Evolutionary conservation across 352 stramenopile genomes (phyloP), one percentile per base, ranked within the genome.

Genomic region (Globisporangium ultimum): DNA sequence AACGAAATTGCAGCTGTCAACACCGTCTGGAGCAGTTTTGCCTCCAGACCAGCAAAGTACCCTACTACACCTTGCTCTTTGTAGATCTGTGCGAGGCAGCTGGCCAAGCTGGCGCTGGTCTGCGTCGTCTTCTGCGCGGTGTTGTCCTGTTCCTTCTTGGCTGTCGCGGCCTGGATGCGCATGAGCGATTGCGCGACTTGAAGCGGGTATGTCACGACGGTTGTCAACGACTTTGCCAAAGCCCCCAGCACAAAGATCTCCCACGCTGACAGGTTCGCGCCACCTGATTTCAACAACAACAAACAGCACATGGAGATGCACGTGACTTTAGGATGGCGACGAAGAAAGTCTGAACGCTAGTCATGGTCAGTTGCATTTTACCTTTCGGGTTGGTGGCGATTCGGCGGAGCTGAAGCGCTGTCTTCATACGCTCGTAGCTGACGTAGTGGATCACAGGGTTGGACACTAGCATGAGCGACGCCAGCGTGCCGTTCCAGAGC

Each of bases 361-460:
- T 36, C 28, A 36, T 9, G 28, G 28, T 36, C 28, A 10, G 2
- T 9, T 36, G 8, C 28, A 36, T 10, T 5, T n/a, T 51, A 64
- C 55, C 54, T 36, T 53, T 48, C 3, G 56, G 63, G 52, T 61
- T 52, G 34, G 48, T 45, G 18, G 24, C 13, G 15, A 73, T 53
- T 14, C 68, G 64, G 10, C 68, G 77, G 45, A 77, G 70, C 53
- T 86, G 74, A 14, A 90, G 71, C 36, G 71, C 71, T 10, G 83
- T 73, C 68, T 97, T 97, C 66, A 98, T 84, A 47, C 89, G 80
- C 65, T 98, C 95, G 77, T 98, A 98, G 47, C 87, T 87, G 58
- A 98, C 88, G 68, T 97, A 97, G 76, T 98, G 93, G 62, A 98
- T 98, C 54, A 97, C 89, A 8, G 95, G 95, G 74, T 98, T 98